These are phyloP conservation scores for Erodium moschatum DNA, from an alignment of 441 rosid genomes.

Conservation along the genomic window DNA sequence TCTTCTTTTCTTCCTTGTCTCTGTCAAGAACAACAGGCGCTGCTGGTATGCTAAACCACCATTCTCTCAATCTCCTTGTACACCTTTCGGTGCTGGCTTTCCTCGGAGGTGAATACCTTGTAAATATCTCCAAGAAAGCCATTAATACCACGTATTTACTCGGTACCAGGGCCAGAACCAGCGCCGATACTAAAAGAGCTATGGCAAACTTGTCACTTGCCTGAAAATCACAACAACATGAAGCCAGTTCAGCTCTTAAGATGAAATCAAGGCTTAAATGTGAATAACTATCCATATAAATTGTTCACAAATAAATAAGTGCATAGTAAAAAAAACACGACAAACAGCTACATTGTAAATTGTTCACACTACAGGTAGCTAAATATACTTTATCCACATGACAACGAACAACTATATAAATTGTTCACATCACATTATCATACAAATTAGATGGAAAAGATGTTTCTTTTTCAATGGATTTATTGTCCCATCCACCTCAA, in stretches of 20 bases:
- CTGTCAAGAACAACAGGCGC: constrained; percentile 66
- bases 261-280: not conserved
- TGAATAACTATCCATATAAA: too few species aligned
- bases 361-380: too few species aligned
- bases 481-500: too few species aligned
- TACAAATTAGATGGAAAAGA: too few species aligned
- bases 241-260: not conserved
- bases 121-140: constrained; percentile 55
- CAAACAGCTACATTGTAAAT: too few species aligned
- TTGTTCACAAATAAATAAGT: too few species aligned
- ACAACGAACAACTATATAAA: too few species aligned
- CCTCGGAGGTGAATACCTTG: constrained; percentile 64
- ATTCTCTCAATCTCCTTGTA: constrained; percentile 67
- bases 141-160: constrained; percentile 36
- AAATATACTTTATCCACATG: too few species aligned
- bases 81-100: constrained; percentile 56
- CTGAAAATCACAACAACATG: constrained; percentile 28
- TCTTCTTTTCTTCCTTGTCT: constrained; percentile 56
- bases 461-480: too few species aligned
- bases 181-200: constrained; percentile 33
- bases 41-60: constrained; percentile 96
- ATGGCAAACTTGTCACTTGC: constrained; percentile 66
- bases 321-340: too few species aligned
- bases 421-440: too few species aligned
- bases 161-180: constrained; percentile 43